Evolutionary conservation across 345 rosid species (phyloP).

Genomic region (Hibiscus tridactylites): DNA sequence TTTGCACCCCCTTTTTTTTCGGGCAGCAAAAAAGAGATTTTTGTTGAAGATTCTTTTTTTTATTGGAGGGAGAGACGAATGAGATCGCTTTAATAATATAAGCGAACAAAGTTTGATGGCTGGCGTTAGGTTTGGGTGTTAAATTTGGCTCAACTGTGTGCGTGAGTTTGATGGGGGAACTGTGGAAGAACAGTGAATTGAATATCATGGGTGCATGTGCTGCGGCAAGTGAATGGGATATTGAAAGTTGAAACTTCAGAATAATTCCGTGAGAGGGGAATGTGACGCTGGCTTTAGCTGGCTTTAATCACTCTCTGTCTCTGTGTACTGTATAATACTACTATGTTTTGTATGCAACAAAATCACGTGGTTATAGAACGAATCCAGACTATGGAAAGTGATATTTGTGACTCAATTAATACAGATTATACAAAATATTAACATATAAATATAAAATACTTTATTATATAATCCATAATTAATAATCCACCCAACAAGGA

Average conservation of each 20-base stretch:
- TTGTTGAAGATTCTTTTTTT: not conserved
- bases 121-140: not conserved
- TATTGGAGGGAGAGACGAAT: not conserved
- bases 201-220: not conserved
- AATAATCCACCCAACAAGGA: not conserved
- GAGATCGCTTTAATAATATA: not conserved
- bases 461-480: not conserved
- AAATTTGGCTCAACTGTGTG: slow-evolving; percentile 3
- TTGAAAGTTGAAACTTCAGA: not conserved
- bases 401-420: not conserved
- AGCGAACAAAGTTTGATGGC: not conserved
- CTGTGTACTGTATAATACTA: not conserved
- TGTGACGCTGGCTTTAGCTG: not conserved
- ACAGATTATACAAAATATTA: not conserved
- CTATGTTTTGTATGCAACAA: not conserved
- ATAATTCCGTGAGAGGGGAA: not conserved
- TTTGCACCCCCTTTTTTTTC: not conserved
- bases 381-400: not conserved
- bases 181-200: not conserved
- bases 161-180: not conserved
- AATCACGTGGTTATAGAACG: not conserved
- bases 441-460: too few relatives aligned
- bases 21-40: not conserved
- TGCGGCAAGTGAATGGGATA: not conserved
- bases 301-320: not conserved